These are phyloP conservation scores for Pleomassaria siparia DNA, from an alignment of 2,329 filamentous ascomycete genomes.

Conservation along the genomic window DNA sequence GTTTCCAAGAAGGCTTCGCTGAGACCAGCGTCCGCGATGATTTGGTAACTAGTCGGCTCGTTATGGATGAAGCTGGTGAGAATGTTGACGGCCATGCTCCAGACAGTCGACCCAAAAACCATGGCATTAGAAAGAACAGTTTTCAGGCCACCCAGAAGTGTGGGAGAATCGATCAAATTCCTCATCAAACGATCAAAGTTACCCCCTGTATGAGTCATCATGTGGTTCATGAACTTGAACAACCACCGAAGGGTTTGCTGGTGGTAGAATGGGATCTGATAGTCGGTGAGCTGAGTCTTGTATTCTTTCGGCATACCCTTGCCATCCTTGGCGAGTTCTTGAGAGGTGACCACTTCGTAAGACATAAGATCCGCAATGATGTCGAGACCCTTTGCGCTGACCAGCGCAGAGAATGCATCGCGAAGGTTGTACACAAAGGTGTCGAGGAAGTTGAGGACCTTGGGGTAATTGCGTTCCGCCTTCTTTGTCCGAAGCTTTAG, in stretches of 20 bases:
- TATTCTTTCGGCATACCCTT: conserved; percentile 71
- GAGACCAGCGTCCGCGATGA: conserved; percentile 91
- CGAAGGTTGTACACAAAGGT: conserved; percentile 82
- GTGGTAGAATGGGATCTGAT: conserved; percentile 87
- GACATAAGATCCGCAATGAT: conserved; percentile 86
- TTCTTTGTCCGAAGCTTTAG: conserved; percentile 79
- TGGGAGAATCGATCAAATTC: conserved; percentile 91
- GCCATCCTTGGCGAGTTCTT: conserved; percentile 66
- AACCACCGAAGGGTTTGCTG: conserved; percentile 93
- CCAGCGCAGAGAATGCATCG: conserved; percentile 81
- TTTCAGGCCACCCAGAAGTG: conserved; percentile 75
- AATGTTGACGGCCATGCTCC: conserved; percentile 91
- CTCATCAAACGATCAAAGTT: conserved; percentile 88
- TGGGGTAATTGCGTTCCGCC: conserved; percentile 80
- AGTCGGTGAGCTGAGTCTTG: conserved; percentile 83
- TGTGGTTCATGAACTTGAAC: conserved; percentile 93
- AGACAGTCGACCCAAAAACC: conserved; percentile 87
- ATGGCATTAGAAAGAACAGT: conserved; percentile 77
- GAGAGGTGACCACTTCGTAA: conserved; percentile 72
- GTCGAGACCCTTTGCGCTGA: conserved; percentile 80
- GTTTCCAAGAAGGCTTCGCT: conserved; percentile 84
- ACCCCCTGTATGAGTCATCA: conserved; percentile 80
- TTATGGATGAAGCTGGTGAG: conserved; percentile 98
- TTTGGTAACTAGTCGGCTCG: conserved; percentile 94
- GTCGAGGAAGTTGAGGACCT: conserved; percentile 84